Percentiles rank a stretch among this genome's conserved stretches.
phyloP scores from a whole-genome alignment of 495 filamentous ascomycete species.

The Clavariopsis aquatica region DNA sequence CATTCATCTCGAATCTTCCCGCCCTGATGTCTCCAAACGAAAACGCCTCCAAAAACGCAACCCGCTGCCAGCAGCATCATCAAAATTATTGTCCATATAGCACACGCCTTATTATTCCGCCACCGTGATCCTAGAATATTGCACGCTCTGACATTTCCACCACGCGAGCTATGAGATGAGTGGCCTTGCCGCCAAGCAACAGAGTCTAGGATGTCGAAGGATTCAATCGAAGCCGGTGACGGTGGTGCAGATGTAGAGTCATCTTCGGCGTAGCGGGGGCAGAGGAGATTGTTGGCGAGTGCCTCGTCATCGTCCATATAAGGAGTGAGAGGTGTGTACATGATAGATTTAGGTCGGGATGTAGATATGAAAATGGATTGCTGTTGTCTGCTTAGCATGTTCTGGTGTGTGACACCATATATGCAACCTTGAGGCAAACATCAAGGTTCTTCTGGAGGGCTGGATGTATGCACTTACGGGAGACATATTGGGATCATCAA shows the following conservation, averaged over 20 bases:
- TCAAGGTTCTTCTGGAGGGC: too few relatives aligned
- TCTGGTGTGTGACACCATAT: not conserved
- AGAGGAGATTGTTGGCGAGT: conserved; percentile 24
- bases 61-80: conserved; percentile 11
- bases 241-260: conserved; percentile 25
- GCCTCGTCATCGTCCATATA: conserved; percentile 22
- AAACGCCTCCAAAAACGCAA: conserved; percentile 8
- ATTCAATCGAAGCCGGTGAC: conserved; percentile 24
- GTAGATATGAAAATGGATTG: not conserved
- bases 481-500: too few relatives aligned
- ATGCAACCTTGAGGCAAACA: not conserved
- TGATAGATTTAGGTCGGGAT: conserved; percentile 3
- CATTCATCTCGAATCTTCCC: conserved; percentile 5
- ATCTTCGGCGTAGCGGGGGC: conserved; percentile 28
- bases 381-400: not conserved
- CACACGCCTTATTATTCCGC: conserved; percentile 6
- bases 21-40: conserved; percentile 6
- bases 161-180: not conserved
- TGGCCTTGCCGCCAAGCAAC: conserved; percentile 24
- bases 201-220: conserved; percentile 28
- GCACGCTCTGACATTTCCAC: not conserved
- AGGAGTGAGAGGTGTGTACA: conserved; percentile 15
- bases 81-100: conserved; percentile 2
- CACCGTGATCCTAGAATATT: not conserved
- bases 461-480: too few relatives aligned